These are phyloP conservation scores for Miscanthus lutarioriparius DNA, from an alignment of 176 grass and related monocot genomes.

Conservation along the genomic window DNA sequence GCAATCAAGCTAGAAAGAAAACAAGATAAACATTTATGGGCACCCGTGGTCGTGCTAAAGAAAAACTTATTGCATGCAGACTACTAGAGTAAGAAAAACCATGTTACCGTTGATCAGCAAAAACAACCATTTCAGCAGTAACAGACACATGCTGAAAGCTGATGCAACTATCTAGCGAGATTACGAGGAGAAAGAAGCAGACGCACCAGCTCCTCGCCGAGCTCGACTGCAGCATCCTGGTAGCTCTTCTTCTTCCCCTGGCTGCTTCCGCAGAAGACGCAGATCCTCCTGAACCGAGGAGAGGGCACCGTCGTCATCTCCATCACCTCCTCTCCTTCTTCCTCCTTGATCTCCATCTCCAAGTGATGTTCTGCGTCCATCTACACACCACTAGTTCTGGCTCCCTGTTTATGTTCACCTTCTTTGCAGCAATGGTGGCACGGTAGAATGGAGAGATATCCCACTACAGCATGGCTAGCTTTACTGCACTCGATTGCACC, in stretches of 20 bases:
- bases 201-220: slow-evolving; percentile 54
- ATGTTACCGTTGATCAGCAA: neutral
- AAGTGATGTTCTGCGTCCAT: slow-evolving; percentile 17
- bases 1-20: neutral
- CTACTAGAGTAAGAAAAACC: neutral
- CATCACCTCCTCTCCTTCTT: slow-evolving; percentile 11
- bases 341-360: slow-evolving; percentile 19
- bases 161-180: neutral
- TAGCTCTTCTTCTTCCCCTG: slow-evolving; percentile 68
- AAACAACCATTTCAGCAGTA: neutral
- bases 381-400: neutral
- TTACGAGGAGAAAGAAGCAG: neutral
- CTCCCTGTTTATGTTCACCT: neutral
- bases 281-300: slow-evolving; percentile 59
- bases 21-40: neutral
- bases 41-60: neutral
- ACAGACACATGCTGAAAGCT: neutral
- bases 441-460: slow-evolving; percentile 14
- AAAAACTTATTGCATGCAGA: neutral
- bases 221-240: slow-evolving; percentile 59
- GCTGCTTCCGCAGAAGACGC: slow-evolving; percentile 68
- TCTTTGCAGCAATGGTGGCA: slow-evolving; percentile 4
- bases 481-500: slow-evolving; percentile 38
- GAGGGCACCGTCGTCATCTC: neutral
- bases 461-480: slow-evolving; percentile 27